Evolutionary conservation across 768 basidiomycete genomes (phyloP).

Genomic region (Amanita rubescens): DNA sequence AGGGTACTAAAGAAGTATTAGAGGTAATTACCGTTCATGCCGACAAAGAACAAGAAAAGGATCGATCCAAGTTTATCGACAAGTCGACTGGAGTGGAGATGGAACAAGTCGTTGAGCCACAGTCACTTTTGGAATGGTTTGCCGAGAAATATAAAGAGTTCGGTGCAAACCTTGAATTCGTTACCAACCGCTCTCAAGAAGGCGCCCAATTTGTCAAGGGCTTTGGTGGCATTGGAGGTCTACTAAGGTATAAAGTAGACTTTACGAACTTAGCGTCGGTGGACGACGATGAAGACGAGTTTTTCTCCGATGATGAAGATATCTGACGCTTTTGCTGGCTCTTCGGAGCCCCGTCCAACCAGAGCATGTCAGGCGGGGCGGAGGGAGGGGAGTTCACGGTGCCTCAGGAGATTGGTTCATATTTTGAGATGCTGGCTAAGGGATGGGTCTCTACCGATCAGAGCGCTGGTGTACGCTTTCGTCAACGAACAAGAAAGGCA

Average conservation of each 20-base stretch:
- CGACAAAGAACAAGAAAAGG: constrained; percentile 82
- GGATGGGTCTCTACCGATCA: neutral
- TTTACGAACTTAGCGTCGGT: constrained; percentile 69
- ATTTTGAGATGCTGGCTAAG: neutral
- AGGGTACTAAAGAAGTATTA: constrained; percentile 18
- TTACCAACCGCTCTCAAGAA: constrained; percentile 95
- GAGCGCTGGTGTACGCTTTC: neutral
- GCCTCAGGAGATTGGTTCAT: neutral
- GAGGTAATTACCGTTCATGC: constrained; percentile 80
- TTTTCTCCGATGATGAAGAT: constrained; percentile 69
- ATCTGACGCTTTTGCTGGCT: constrained; percentile 88
- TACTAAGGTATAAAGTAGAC: constrained; percentile 96
- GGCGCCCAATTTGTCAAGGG: constrained; percentile 98
- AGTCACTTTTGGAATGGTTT: constrained; percentile 94
- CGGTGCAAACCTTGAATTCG: constrained; percentile 91
- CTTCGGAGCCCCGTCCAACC: constrained; percentile 66
- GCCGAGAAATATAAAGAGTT: constrained; percentile 98
- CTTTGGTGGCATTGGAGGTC: constrained; percentile 95
- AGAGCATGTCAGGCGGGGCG: constrained; percentile 66
- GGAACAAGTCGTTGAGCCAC: constrained; percentile 80
- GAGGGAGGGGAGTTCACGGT: constrained; percentile 25
- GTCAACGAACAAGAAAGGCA: neutral
- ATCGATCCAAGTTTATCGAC: constrained; percentile 92
- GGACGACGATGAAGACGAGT: constrained; percentile 87
- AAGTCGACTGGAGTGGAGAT: constrained; percentile 94